Evolutionary conservation across 1,139 yeast genomes (phyloP).

Genomic region (Blastobotrys petasosporus): DNA sequence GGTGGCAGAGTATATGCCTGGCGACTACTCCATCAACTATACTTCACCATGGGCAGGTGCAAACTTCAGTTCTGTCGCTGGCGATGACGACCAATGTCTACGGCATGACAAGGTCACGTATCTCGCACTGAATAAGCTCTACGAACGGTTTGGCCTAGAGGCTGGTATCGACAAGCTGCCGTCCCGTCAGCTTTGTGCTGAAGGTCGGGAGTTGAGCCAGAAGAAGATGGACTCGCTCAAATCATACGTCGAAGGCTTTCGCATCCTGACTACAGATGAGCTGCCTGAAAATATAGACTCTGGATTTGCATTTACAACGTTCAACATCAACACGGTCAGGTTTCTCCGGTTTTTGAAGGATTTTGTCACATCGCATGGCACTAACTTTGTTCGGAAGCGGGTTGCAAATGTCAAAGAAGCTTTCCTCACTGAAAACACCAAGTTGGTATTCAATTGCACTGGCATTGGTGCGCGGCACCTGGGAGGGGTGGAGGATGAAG

Average conservation of each 20-base stretch:
- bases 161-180: constrained; percentile 53
- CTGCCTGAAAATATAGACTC: constrained; percentile 46
- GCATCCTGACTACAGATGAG: constrained; percentile 21
- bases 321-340: constrained; percentile 64
- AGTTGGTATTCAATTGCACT: constrained; percentile 58
- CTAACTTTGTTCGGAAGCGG: constrained; percentile 41
- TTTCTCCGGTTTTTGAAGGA: constrained; percentile 44
- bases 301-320: constrained; percentile 52
- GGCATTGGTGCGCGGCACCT: constrained; percentile 57
- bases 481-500: constrained; percentile 52
- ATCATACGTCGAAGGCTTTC: constrained; percentile 43
- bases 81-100: constrained; percentile 47
- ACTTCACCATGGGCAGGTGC: constrained; percentile 70
- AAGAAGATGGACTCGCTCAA: constrained; percentile 42
- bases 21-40: constrained; percentile 62
- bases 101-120: constrained; percentile 53
- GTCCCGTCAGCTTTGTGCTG: constrained; percentile 49
- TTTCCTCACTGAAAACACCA: constrained; percentile 32
- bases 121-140: constrained; percentile 41
- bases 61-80: constrained; percentile 61
- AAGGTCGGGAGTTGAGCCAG: constrained; percentile 45
- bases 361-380: constrained; percentile 44
- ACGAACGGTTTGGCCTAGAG: constrained; percentile 45
- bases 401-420: constrained; percentile 54
- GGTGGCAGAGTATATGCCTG: constrained; percentile 61